Evolutionary conservation across 305 asterid genomes (phyloP).

Genomic region (Rubia occidens): DNA sequence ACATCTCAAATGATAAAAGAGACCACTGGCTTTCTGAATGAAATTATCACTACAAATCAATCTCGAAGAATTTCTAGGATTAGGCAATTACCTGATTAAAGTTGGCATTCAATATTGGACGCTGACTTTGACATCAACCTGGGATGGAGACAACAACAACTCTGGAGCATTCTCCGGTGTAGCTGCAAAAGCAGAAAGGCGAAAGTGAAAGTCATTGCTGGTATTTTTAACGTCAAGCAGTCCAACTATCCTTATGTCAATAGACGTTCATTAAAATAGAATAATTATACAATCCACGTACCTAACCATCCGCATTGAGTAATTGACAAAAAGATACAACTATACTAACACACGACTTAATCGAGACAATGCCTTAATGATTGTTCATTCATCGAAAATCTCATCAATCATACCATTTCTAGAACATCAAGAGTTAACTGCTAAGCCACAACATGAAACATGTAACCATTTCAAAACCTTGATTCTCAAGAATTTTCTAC

Average conservation of each 20-base stretch:
- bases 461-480: too few relatives aligned
- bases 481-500: too few relatives aligned
- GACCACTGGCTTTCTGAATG: neutral
- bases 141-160: constrained; percentile 69
- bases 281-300: too few relatives aligned
- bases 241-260: neutral
- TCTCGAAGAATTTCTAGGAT: neutral
- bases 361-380: too few relatives aligned
- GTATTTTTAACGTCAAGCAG: neutral
- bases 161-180: constrained; percentile 71
- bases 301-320: constrained; percentile 43
- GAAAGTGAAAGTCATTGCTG: constrained; percentile 14
- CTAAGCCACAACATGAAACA: too few relatives aligned
- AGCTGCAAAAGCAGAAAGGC: constrained; percentile 85
- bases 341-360: too few relatives aligned
- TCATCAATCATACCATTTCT: too few relatives aligned
- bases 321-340: too few relatives aligned
- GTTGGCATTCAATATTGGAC: constrained; percentile 51
- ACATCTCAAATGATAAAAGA: constrained; percentile 1
- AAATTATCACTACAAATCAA: neutral
- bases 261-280: too few relatives aligned
- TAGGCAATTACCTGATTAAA: constrained; percentile 66
- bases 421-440: too few relatives aligned
- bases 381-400: too few relatives aligned
- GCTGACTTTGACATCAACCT: constrained; percentile 53